A percentile compares a stretch with the other conserved stretches of the same genome.
phyloP scores from a whole-genome alignment of 2,329 filamentous ascomycete species.

The Hypoxylon sp. region DNA sequence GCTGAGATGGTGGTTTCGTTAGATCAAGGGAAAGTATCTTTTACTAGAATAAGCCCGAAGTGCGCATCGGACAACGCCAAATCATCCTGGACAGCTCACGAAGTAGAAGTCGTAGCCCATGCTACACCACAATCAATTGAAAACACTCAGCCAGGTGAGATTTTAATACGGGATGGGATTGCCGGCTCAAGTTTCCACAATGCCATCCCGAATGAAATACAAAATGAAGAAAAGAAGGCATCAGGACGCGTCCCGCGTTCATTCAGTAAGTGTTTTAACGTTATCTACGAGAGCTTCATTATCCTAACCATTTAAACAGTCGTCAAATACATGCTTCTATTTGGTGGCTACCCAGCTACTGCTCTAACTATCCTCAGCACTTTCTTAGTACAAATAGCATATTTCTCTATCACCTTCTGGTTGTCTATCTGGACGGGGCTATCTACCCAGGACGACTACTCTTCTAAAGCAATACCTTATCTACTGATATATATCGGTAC shows the following conservation, averaged over 20 bases:
- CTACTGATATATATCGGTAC: conserved; percentile 32
- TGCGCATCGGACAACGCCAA: conserved; percentile 7
- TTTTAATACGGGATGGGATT: not conserved
- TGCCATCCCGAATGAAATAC: not conserved
- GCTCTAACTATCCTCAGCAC: conserved; percentile 37
- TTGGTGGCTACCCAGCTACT: conserved; percentile 39
- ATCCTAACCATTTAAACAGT: conserved; percentile 23
- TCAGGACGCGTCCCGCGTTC: conserved; percentile 39
- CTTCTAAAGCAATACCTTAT: conserved; percentile 57
- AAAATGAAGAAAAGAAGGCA: conserved; percentile 30
- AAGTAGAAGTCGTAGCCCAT: conserved; percentile 17
- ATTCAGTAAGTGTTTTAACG: conserved; percentile 29
- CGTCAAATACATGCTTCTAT: conserved; percentile 45
- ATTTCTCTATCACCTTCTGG: conserved; percentile 46
- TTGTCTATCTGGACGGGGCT: conserved; percentile 42
- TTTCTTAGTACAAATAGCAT: conserved; percentile 46
- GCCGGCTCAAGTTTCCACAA: not conserved
- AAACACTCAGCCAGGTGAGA: conserved; percentile 12
- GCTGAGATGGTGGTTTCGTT: conserved; percentile 24
- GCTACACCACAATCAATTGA: conserved; percentile 7
- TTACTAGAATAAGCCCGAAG: conserved; percentile 13
- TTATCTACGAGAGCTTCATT: not conserved
- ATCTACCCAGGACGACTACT: conserved; percentile 58
- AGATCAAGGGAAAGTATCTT: conserved; percentile 24
- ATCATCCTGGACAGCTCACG: conserved; percentile 10